Evolutionary conservation across 176 grass and related monocot species (phyloP), one percentile per base, ranked within the genome.

Genomic region (Oryza nivara): DNA sequence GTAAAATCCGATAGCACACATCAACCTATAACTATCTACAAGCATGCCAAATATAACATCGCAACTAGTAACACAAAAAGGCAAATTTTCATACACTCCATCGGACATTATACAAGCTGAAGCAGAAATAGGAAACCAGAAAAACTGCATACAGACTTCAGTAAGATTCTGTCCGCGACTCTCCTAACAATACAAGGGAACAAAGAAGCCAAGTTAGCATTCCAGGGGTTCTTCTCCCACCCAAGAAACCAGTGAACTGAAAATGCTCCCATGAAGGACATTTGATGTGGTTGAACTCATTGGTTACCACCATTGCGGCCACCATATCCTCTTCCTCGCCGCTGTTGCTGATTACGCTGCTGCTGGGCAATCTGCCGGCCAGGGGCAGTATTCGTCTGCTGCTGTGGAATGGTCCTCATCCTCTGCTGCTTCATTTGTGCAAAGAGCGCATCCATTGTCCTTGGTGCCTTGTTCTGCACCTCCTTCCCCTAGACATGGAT

Each of bases 361-460:
- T 79, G 79, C 56, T 88, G 91, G 48, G 75, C 52, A 74, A 88
- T 76, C 60, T 92, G 88, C 56, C 11, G 86, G 12, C 58, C 67
- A 32, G 54, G 83, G 36, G 48, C 70, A 77, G 79, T 22, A 40
- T 81, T 84, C 69, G 61, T 54, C 44, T 85, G 64, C 83, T 81
- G 91, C 45, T 82, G 88, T 26, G 86, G 72, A 9, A 75, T 81
- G 6, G 54, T 68, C 73, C 61, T 91, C 91, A 89, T 91, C 38
- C 91, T 74, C 36, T 91, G 80, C 26, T 84, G 73, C 86, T 95
- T 89, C 93, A 95, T 95, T 46, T 81, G 86, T 54, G 93, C 83
- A 85, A 95, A 95, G 15, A 95, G 88, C 1, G 91, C 93, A 87
- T 95, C 93, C 93, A 95, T 91, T 52, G 93, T 95, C 47, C 82